Percentiles rank a stretch among this genome's conserved stretches.
Conservation (phyloP, 192 early-diverging fungal species). For the Coemansia reversa region DNA sequence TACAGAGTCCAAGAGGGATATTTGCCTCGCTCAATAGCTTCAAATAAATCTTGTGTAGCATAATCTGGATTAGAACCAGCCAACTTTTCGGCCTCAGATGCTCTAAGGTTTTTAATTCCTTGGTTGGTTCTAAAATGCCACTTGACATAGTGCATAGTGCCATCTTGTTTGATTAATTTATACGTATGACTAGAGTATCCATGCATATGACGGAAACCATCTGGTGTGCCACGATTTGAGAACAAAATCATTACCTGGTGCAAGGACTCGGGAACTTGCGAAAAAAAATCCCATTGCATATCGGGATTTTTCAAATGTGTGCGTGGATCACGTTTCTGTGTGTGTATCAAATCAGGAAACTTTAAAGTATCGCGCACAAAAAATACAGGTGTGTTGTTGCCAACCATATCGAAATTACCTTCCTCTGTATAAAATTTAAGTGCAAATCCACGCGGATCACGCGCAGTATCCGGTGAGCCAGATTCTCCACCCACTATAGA, state of each 20-base stretch:
- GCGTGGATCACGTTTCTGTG: conserved; percentile 70
- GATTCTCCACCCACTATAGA: conserved; percentile 63
- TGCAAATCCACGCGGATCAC: conserved; percentile 70
- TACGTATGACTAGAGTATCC: conserved; percentile 54
- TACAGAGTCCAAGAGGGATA: conserved; percentile 65
- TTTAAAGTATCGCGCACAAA: conserved; percentile 74
- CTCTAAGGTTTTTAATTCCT: conserved; percentile 58
- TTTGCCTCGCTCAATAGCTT: conserved; percentile 62
- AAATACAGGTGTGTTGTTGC: conserved; percentile 81
- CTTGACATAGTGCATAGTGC: conserved; percentile 69
- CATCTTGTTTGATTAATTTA: conserved; percentile 58
- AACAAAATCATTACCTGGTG: conserved; percentile 65
- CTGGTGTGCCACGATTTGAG: conserved; percentile 72
- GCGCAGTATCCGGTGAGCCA: conserved; percentile 65
- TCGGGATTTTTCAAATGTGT: conserved; percentile 57
- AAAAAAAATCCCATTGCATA: conserved; percentile 61
- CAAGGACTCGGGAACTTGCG: conserved; percentile 56
- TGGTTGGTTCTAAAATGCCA: conserved; percentile 78
- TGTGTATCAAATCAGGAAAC: conserved; percentile 54
- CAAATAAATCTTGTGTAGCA: conserved; percentile 61
- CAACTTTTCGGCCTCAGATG: conserved; percentile 54
- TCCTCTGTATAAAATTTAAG: conserved; percentile 77
- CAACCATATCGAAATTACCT: conserved; percentile 79
- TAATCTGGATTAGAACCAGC: conserved; percentile 60
- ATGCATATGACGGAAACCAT: conserved; percentile 51